Conservation (phyloP, 176 grass and related monocot species). For the Leersia perrieri region DNA sequence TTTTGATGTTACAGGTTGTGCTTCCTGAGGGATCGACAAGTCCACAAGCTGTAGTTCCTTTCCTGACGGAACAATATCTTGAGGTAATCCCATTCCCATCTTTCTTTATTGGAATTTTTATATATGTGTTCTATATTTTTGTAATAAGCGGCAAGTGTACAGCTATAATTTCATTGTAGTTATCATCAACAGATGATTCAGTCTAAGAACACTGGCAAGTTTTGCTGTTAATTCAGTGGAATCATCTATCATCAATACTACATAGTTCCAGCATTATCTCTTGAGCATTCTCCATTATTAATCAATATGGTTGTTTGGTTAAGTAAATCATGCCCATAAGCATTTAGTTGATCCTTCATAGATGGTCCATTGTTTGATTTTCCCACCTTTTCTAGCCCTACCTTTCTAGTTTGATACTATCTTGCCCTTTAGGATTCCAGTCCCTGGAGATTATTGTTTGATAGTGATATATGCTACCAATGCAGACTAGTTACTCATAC, state of each 20-base stretch:
- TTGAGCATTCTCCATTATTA: not conserved
- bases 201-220: not conserved
- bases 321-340: not conserved
- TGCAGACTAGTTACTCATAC: constrained; percentile 75
- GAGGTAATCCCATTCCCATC: constrained; percentile 41
- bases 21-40: constrained; percentile 79
- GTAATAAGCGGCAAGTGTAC: not conserved
- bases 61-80: constrained; percentile 54
- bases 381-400: not conserved
- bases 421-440: not conserved
- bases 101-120: not conserved
- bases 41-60: constrained; percentile 60
- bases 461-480: constrained; percentile 1
- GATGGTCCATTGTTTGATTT: not conserved
- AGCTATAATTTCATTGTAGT: not conserved
- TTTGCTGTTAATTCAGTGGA: constrained; percentile 3
- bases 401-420: not conserved
- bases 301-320: not conserved
- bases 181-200: not conserved
- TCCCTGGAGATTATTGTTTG: not conserved
- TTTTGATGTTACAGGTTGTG: constrained; percentile 47
- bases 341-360: not conserved
- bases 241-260: not conserved
- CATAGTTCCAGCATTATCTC: not conserved
- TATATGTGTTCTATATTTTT: not conserved